Evolutionary conservation across 2,329 filamentous ascomycete species (phyloP), one percentile per base, ranked within the genome.

Genomic region (Fusarium staphyleae): DNA sequence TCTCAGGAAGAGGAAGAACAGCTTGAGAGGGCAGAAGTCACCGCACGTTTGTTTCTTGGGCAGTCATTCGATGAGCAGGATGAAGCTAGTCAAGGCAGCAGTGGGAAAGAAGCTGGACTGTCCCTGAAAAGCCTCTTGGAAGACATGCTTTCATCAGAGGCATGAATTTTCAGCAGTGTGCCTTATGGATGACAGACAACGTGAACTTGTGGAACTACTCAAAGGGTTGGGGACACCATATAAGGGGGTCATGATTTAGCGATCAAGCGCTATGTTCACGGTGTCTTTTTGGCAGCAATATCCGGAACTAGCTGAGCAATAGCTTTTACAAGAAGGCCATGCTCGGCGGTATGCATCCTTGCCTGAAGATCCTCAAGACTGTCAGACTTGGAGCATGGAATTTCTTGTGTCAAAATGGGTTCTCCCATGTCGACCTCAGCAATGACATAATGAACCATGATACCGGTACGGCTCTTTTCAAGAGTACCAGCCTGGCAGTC

Each of bases 361-460:
- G 83, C 77, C 73, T 91, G 82, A 22, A 96, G 78, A 37, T 82
- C 81, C 24, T 85, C 81, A 43, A 93, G 67, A 14, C 78, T 80
- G 65, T 91, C 86, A 22, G 84, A 85, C 37, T 82, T 78, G 53
- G 81, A 81, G 59, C 82, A 85, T 48, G 84, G 79, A 16, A 96
- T 83, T 73, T 93, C 87, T 57, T 80, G 74, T 1, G 87, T 82
- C 55, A 93, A 69, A 63, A 96, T 88, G 5, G 89, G 87, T 57
- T 83, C 78, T 2, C 92, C 92, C 66, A 87, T 82, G 75, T 96
- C 92, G 45, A 96, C 91, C 70, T 93, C 86, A 6, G 77, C 79
- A 57, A 90, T 87, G 36, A 96, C 91, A 74, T 92, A 88, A 74
- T 96, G 92, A 11, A 92, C 86, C 92, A 96, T 96, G 48, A 96